Evolutionary conservation across 1,139 yeast genomes (phyloP).

Genomic region (Yamadazyma kanchanaburiensis): DNA sequence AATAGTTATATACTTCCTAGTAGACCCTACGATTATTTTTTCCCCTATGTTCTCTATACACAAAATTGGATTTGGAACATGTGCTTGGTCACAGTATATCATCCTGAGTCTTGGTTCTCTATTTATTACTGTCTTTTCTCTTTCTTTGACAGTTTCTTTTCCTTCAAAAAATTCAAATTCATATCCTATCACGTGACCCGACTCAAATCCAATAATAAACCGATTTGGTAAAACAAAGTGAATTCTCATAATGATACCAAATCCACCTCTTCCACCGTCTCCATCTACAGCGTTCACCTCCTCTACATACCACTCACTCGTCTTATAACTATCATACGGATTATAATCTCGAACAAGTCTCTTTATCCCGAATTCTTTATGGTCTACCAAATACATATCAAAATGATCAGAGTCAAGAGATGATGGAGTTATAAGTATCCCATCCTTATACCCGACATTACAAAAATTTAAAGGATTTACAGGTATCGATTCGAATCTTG

Average conservation of each 20-base stretch:
- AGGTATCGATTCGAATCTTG: slow-evolving; percentile 37
- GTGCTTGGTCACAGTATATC: slow-evolving; percentile 23
- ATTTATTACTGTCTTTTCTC: slow-evolving; percentile 4
- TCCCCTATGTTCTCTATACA: slow-evolving; percentile 24
- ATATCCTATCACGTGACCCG: slow-evolving; percentile 47
- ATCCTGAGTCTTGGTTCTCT: slow-evolving; percentile 12
- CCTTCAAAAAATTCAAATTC: slow-evolving; percentile 5
- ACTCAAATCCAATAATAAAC: slow-evolving; percentile 53
- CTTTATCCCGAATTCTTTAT: slow-evolving; percentile 16
- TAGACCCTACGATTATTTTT: slow-evolving; percentile 42
- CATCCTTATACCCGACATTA: slow-evolving; percentile 35
- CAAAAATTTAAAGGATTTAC: slow-evolving; percentile 57
- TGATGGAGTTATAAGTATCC: slow-evolving; percentile 46
- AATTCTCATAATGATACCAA: slow-evolving; percentile 56
- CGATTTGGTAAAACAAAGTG: slow-evolving; percentile 24
- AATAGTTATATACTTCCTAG: slow-evolving; percentile 27
- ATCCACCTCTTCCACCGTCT: slow-evolving; percentile 30
- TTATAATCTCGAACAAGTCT: slow-evolving; percentile 27
- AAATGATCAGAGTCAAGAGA: slow-evolving; percentile 50
- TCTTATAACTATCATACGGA: slow-evolving; percentile 16
- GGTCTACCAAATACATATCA: slow-evolving; percentile 43
- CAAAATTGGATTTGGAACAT: slow-evolving; percentile 52
- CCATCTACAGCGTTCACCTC: slow-evolving; percentile 13
- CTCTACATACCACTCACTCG: slow-evolving; percentile 5
- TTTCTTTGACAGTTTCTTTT: slow-evolving; percentile 11